Evolutionary conservation across 305 asterid genomes (phyloP), one percentile per base, ranked within the genome.

Genomic region (Rubia balearica): DNA sequence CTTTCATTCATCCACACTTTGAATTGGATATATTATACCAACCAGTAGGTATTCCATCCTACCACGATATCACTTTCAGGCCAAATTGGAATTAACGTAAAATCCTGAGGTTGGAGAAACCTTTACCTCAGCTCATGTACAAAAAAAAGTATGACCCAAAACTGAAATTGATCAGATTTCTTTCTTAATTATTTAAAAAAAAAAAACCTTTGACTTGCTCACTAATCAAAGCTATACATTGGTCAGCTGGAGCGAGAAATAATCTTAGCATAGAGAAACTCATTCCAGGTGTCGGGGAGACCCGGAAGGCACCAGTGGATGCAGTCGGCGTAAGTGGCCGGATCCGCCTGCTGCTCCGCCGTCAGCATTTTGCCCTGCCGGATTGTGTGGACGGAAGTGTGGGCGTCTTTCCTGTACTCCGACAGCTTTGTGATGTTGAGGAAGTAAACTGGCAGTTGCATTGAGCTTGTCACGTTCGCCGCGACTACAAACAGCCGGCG

Each of bases 261-360:
- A 41, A 94, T 88, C 57, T 82, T 81, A 7, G 96, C 74, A 61
- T 89, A 94, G 41, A 94, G 75, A 74, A 94, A 94, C 82, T 94
- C 96, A n/a, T 94, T 94, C 99, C 99, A 94, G 1, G 86, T 85
- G 68, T 94, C 99, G 13, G 99, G 99, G 80, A 94, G 70, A 1
- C 98, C 99, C 0, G 99, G 99, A 7, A 94, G 89, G 79, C 99
- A 94, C 99, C 99, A 94, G 38, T 94, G 99, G 42, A 94, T 94
- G 78, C 98, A 94, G 55, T 94, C 99, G 3, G 98, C 96, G 17
- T 65, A 94, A 1, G 85, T 87, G 62, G 78, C 78, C 0, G 93
- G 98, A 69, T 94, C 98, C 11, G 89, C 90, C 76, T 94, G 88
- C 61, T 94, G 96, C 69, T 91, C 93, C 3, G 87, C 81, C 2